These are phyloP conservation scores for Articulospora tetracladia DNA, from an alignment of 495 filamentous ascomycete species.

Conservation along the genomic window DNA sequence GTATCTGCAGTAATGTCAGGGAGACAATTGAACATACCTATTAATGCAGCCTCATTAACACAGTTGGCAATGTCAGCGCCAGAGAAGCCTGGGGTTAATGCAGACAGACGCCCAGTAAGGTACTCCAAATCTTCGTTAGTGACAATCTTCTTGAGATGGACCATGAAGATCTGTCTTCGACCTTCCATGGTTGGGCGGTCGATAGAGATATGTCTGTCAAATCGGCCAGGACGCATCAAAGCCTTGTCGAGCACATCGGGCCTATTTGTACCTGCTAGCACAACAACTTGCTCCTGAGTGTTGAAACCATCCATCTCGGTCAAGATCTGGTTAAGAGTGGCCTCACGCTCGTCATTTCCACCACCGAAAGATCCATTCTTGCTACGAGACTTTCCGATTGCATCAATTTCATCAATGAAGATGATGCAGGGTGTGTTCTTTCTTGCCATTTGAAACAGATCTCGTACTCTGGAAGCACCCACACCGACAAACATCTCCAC, in stretches of 20 bases:
- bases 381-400: slow-evolving; percentile 85
- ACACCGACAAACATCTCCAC: slow-evolving; percentile 99
- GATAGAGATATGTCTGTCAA: slow-evolving; percentile 92
- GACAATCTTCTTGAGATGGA: slow-evolving; percentile 89
- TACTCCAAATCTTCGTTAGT: slow-evolving; percentile 85
- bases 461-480: slow-evolving; percentile 89
- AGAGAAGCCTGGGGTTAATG: slow-evolving; percentile 91
- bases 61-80: slow-evolving; percentile 98
- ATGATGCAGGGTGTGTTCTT: slow-evolving; percentile 98
- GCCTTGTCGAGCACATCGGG: slow-evolving; percentile 93
- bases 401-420: slow-evolving; percentile 99
- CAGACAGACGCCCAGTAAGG: slow-evolving; percentile 79
- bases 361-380: slow-evolving; percentile 65
- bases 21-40: slow-evolving; percentile 61
- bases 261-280: slow-evolving; percentile 95
- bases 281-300: slow-evolving; percentile 93
- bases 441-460: slow-evolving; percentile 89
- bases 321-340: slow-evolving; percentile 94
- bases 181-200: slow-evolving; percentile 96
- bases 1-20: slow-evolving; percentile 7
- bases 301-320: slow-evolving; percentile 99
- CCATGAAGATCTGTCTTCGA: slow-evolving; percentile 90
- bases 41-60: slow-evolving; percentile 94
- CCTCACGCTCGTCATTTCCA: slow-evolving; percentile 95
- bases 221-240: slow-evolving; percentile 92